Base-by-base conservation (phyloP, 768 basidiomycete genomes). In the Lanmaoa pseudosensibilis region DNA sequence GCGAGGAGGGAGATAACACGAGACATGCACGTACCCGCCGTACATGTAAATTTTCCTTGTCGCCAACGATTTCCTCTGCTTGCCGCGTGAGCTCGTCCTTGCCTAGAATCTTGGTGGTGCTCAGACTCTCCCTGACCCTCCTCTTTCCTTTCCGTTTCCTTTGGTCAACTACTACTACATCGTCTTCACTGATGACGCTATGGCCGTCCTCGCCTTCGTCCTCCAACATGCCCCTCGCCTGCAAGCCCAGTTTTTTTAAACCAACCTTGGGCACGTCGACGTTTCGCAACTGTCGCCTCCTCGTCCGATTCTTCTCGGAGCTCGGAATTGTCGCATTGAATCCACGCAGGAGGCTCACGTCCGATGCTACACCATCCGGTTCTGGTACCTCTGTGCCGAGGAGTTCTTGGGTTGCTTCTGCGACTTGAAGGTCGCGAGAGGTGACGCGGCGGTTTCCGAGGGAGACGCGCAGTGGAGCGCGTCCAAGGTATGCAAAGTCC, bases 241-340 rank as follows among this genome's bases (percentile, higher is more conserved):
- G 83, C 77, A 90, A 81, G 5, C 92, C 92, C 19, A 92, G 70
- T 72, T 83, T 85, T 80, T 87, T 92, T 62, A 95, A 70, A 1
- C 94, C 93, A 41, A 91, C 75, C 63, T 80, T 80, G 30, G 86
- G 87, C 13, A 86, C 82, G 4, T 92, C 88, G 15, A 92, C 83
- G 62, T 86, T 90, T 56, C 94, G 80, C 73, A 90, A 84, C 70
- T 92, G 87, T 55, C 93, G 74, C 59, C 94, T 74, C 57, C 94
- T 78, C 15, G 83, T 78, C 58, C 89, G 86, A 52, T 91, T 81
- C 67, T 85, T 82, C 62, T 93, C 89, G 38, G 94, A 84, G 67
- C 89, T 90, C 13, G 96, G 96, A 41, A 97, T 90, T 2, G 96
- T 98, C 18, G 96, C 96, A 65, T 92, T 89, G 73, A 98, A 98